Evolutionary conservation across 2,329 filamentous ascomycete species (phyloP).

Genomic region (Penicillium sp.): DNA sequence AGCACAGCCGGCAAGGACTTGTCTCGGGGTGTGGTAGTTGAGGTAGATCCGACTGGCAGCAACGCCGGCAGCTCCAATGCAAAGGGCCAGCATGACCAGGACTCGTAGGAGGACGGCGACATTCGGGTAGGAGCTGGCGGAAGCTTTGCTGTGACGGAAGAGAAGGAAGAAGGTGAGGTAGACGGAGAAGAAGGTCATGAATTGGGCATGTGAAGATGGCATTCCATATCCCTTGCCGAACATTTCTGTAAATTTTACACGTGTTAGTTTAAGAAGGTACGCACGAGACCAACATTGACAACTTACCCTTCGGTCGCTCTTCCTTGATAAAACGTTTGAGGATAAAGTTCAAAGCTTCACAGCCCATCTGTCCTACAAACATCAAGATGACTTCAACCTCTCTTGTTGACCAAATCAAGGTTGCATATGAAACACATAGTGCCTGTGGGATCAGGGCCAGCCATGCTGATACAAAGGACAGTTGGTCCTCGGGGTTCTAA

Average conservation of each 20-base stretch:
- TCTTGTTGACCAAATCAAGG: slow-evolving; percentile 84
- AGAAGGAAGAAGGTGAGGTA: slow-evolving; percentile 82
- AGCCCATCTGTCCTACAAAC: slow-evolving; percentile 86
- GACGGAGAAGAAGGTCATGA: slow-evolving; percentile 85
- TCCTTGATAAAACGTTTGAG: slow-evolving; percentile 91
- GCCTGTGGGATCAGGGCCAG: slow-evolving; percentile 91
- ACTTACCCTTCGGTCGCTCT: slow-evolving; percentile 75
- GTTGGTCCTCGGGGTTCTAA: slow-evolving; percentile 77
- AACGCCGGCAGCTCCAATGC: slow-evolving; percentile 64
- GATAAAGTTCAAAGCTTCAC: slow-evolving; percentile 85
- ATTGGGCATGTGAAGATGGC: slow-evolving; percentile 94
- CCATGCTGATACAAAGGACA: slow-evolving; percentile 89
- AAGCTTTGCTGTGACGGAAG: slow-evolving; percentile 67
- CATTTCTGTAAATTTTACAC: slow-evolving; percentile 50
- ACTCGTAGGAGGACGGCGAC: slow-evolving; percentile 55
- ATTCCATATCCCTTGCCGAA: slow-evolving; percentile 95
- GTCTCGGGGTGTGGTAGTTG: slow-evolving; percentile 83
- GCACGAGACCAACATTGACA: not conserved
- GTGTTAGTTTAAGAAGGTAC: not conserved
- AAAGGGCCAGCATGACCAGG: slow-evolving; percentile 56
- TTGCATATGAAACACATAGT: slow-evolving; percentile 84
- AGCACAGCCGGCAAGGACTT: slow-evolving; percentile 76
- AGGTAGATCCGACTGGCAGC: slow-evolving; percentile 84
- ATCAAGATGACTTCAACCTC: slow-evolving; percentile 86
- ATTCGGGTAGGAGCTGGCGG: slow-evolving; percentile 43